Evolutionary conservation across 305 asterid genomes (phyloP).

Genomic region (Fraxinus sp.): DNA sequence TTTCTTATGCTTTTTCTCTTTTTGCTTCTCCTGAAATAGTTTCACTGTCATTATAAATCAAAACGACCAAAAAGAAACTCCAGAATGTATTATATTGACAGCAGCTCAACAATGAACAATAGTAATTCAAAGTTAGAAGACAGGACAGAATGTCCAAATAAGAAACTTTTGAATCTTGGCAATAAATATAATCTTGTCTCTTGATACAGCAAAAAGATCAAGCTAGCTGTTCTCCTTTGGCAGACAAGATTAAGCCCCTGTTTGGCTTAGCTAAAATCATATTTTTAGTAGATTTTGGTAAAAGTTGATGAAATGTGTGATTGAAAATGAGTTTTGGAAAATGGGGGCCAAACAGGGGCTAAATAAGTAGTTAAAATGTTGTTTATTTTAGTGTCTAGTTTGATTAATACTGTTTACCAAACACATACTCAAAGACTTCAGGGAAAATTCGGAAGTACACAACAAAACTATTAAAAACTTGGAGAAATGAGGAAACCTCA

Average conservation of each 20-base stretch:
- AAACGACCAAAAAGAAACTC: conserved; percentile 1
- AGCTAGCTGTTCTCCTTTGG: background rate
- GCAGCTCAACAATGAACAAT: background rate
- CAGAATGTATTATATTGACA: background rate
- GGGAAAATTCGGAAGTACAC: background rate
- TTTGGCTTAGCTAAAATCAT: background rate
- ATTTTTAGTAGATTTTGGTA: background rate
- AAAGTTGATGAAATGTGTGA: background rate
- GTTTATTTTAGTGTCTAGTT: background rate
- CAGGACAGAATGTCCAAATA: background rate
- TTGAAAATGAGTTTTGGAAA: background rate
- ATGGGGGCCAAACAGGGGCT: background rate
- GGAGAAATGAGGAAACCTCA: background rate
- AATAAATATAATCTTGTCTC: background rate
- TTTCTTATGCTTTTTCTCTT: conserved; percentile 52
- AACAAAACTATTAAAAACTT: background rate
- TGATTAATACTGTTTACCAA: background rate
- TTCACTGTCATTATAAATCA: background rate
- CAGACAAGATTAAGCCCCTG: background rate
- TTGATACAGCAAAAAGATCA: background rate
- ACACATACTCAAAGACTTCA: background rate
- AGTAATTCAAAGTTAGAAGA: background rate
- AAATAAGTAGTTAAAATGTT: background rate
- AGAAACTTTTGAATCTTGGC: background rate
- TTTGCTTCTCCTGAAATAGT: conserved; percentile 53